Conservation (phyloP, 2,329 filamentous ascomycete species). For the Cladobotryum mycophilum region DNA sequence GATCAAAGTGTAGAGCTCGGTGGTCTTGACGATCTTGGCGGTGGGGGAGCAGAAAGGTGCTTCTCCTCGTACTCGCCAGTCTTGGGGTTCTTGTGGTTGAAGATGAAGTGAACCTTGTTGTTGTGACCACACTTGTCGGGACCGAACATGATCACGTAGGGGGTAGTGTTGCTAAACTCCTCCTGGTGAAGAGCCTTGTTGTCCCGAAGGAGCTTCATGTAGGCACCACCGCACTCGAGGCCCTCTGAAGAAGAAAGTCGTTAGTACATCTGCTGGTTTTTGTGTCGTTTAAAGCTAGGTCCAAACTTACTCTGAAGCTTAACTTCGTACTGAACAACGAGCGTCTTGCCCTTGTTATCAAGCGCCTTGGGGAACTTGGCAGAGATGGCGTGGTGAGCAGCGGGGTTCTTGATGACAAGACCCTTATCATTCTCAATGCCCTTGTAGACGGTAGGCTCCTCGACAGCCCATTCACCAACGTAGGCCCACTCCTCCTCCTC, state of each 20-base stretch:
- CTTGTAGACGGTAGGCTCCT: conserved; percentile 86
- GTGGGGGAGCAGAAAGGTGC: conserved; percentile 82
- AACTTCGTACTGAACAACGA: conserved; percentile 98
- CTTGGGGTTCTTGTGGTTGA: conserved; percentile 99
- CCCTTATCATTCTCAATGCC: conserved; percentile 94
- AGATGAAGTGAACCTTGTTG: conserved; percentile 98
- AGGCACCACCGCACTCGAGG: conserved; percentile 95
- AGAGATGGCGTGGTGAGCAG: conserved; percentile 98
- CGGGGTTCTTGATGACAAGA: conserved; percentile 95
- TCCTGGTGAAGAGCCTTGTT: conserved; percentile 95
- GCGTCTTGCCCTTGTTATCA: conserved; percentile 92
- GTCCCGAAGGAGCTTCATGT: conserved; percentile 97
- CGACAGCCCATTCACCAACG: conserved; percentile 91
- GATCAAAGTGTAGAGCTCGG: conserved; percentile 92
- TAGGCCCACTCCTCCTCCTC: conserved; percentile 84
- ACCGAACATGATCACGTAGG: conserved; percentile 99
- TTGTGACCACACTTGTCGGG: conserved; percentile 98
- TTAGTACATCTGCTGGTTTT: background rate
- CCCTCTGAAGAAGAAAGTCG: conserved; percentile 53
- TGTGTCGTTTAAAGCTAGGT: background rate
- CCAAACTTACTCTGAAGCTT: conserved; percentile 82
- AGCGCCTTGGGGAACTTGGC: conserved; percentile 97
- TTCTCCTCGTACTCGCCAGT: conserved; percentile 99
- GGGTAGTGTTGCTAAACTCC: conserved; percentile 95
- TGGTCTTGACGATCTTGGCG: conserved; percentile 84